Evolutionary conservation across 805 yeast species (phyloP).

Genomic region (Starmerella apicola): DNA sequence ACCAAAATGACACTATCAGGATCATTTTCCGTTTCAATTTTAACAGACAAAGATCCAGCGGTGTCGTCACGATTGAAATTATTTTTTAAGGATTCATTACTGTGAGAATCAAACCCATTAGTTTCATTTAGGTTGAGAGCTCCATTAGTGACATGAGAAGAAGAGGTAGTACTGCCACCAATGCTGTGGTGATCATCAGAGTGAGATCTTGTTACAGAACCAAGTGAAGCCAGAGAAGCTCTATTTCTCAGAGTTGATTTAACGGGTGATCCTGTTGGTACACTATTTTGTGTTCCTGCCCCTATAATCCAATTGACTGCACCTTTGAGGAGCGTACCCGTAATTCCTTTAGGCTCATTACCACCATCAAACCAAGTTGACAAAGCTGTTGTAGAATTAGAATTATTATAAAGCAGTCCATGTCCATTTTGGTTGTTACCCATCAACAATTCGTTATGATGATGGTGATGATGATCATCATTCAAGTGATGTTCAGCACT

Average conservation of each 20-base stretch:
- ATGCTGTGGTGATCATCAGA: background rate
- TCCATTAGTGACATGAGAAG: background rate
- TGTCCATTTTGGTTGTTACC: background rate
- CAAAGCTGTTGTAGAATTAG: background rate
- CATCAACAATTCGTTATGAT: no score
- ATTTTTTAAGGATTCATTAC: background rate
- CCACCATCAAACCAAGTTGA: background rate
- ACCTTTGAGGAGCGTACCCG: background rate
- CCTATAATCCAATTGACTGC: no score
- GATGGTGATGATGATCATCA: background rate
- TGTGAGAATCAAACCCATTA: background rate
- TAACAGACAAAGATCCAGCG: background rate
- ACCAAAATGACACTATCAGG: conserved; percentile 24
- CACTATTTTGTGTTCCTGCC: no score
- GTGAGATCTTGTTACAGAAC: background rate
- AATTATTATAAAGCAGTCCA: background rate
- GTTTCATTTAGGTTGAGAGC: background rate
- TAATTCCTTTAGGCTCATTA: conserved; percentile 2
- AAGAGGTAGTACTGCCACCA: background rate
- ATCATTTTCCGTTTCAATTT: background rate
- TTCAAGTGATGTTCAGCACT: background rate
- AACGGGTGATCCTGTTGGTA: no score
- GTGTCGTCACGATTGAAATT: no score
- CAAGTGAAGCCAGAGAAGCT: background rate
- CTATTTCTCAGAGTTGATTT: background rate